Conservation (phyloP, 805 yeast genomes). For the Citeromyces matritensis region DNA sequence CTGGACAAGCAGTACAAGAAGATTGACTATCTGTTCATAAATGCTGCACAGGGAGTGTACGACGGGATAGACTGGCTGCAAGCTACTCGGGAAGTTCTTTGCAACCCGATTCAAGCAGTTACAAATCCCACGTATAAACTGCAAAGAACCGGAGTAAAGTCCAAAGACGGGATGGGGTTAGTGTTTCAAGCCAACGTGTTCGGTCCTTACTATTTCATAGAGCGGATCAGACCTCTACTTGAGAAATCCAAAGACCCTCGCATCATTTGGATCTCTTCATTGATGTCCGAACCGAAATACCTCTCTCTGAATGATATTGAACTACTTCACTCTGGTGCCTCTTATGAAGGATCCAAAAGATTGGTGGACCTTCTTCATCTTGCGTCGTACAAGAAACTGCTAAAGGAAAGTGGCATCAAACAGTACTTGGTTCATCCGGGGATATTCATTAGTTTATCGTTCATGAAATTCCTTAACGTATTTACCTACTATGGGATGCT, state of each 20-base stretch:
- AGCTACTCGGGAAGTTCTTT: conserved; percentile 53
- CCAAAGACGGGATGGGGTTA: conserved; percentile 69
- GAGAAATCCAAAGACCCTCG: conserved; percentile 30
- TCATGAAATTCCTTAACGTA: conserved; percentile 58
- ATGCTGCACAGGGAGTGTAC: conserved; percentile 84
- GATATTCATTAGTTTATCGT: conserved; percentile 73
- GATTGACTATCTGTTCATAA: conserved; percentile 69
- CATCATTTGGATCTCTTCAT: conserved; percentile 74
- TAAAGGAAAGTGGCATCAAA: conserved; percentile 32
- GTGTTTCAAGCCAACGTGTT: conserved; percentile 95
- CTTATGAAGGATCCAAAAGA: conserved; percentile 90
- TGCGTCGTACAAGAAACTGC: conserved; percentile 43
- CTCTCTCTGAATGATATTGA: conserved; percentile 67
- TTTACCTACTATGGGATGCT: conserved; percentile 82
- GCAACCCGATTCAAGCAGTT: conserved; percentile 65
- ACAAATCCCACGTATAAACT: conserved; percentile 79
- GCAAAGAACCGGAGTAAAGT: conserved; percentile 64
- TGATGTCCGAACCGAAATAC: conserved; percentile 65
- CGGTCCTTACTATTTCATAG: conserved; percentile 81
- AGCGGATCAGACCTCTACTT: conserved; percentile 39
- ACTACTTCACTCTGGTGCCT: conserved; percentile 40
- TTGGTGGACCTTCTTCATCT: conserved; percentile 71
- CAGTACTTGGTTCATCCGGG: conserved; percentile 91
- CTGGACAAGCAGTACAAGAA: conserved; percentile 44
- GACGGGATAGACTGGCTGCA: conserved; percentile 77